Base-by-base conservation (phyloP, 306 rosid genomes). In the Leucaena leucocephala region DNA sequence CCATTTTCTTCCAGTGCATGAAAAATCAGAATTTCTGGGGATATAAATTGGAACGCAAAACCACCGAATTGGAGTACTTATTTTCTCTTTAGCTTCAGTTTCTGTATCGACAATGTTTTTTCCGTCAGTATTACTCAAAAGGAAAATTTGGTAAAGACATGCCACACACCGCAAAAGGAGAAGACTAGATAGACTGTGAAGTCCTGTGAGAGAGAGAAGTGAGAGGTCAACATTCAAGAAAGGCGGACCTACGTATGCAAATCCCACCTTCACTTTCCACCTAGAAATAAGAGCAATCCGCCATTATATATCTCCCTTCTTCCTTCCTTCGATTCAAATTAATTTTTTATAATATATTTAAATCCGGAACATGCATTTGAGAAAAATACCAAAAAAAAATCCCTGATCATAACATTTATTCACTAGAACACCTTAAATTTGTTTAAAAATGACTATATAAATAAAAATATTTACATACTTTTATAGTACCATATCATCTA, bases 1-100 rank as follows among this genome's bases (percentile, higher is more conserved):
- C 97, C 94, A 94, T 94, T 83, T 94, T 86, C 81, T 63, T 65
- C 68, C 21, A 40, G 19, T 16, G n/a, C 58, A 48, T 68, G 21
- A 71, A 33, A 76, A 46, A 22, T 13, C 44, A 54, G 77, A 79
- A 76, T 52, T 16, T 12, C 40, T 17, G 36, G 62, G 19, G 10
- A 19, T 22, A 67, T 38, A 19, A 75, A 4, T 68, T 17, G 72
- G 27, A 33, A 67, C 35, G 45, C 46, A 48, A 66, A 59, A 35
- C 8, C 61, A 77, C 80, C 21, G 8, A 74, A 69, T 22, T 40
- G 62, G 76, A 15, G 36, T 5, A 27, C 70, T 58, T 55, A 33
- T 58, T 58, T 8, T 2, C 5, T 1, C 61, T 54, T 34, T 6
- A 43, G 21, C 46, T 82, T 45, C 68, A 68, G 27, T 78, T 76